Percentiles rank a stretch among this genome's conserved stretches.
These are phyloP conservation scores for Hygrophorus russula DNA, from an alignment of 768 basidiomycete genomes.

Conservation along the genomic window DNA sequence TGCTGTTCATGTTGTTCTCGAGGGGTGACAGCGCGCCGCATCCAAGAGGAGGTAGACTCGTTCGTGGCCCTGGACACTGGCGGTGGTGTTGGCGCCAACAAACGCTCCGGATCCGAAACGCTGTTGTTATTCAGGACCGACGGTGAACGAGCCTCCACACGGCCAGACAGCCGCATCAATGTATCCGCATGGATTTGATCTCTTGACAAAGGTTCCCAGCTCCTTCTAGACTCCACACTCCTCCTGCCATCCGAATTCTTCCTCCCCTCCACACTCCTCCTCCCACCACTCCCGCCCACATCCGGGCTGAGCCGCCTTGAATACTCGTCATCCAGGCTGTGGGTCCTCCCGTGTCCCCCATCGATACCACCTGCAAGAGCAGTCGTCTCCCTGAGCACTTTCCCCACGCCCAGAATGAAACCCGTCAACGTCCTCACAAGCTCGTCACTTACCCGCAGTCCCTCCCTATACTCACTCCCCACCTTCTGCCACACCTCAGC, in stretches of 20 bases:
- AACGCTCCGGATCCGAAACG: background rate
- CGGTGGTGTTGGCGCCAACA: background rate
- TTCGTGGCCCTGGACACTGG: constrained; percentile 11
- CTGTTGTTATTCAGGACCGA: constrained; percentile 15
- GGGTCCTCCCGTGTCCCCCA: constrained; percentile 35
- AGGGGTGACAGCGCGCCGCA: constrained; percentile 46
- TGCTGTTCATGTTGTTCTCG: constrained; percentile 43
- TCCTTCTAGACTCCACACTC: constrained; percentile 11
- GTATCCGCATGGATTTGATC: constrained; percentile 42
- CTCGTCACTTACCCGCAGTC: constrained; percentile 65
- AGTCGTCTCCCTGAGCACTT: constrained; percentile 47
- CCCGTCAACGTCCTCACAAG: constrained; percentile 67
- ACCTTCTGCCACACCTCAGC: constrained; percentile 58
- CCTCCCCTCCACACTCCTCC: constrained; percentile 33
- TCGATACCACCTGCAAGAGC: constrained; percentile 13
- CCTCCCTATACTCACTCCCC: constrained; percentile 64
- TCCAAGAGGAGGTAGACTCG: constrained; percentile 17
- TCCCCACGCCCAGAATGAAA: constrained; percentile 65
- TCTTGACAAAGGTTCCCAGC: constrained; percentile 20
- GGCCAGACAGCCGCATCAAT: constrained; percentile 20
- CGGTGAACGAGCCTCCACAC: constrained; percentile 17
- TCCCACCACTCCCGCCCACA: constrained; percentile 19
- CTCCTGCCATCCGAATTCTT: constrained; percentile 6
- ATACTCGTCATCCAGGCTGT: constrained; percentile 44
- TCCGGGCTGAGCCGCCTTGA: constrained; percentile 20